Base-by-base conservation (phyloP, 495 filamentous ascomycete genomes). In the Talaromyces thailandensis region DNA sequence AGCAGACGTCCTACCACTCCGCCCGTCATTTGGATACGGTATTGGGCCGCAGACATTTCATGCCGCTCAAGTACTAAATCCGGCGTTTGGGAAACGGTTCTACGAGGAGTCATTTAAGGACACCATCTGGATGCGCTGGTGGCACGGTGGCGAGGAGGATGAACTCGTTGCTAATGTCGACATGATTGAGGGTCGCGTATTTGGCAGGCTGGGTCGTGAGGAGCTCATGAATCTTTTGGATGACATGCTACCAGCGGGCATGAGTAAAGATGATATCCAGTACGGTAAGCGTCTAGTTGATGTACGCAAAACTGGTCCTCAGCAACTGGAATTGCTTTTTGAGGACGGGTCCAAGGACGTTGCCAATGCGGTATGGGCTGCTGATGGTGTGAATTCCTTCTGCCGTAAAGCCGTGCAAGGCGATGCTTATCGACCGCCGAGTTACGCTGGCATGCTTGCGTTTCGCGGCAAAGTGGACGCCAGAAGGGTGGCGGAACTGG, bases 1-100 rank as follows among this genome's bases (percentile, higher is more conserved):
- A 23, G 40, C 59, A 4, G 59, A 61, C 28, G 43, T 52, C 14
- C 25, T 52, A 7, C 59, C 59, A 24, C 21, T 61, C 12, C 43
- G 59, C 52, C 40, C 59, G 8, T 61, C 59, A 16, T 61, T 61
- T 61, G 57, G 43, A 16, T 61, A 61, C 43, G 59, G 59, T 2
- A 32, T 61, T 23, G 59, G 59, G 4, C 43, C 59, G 11, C 59
- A 61, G 21, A 52, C 45, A 7, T 48, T 50, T 2, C 45, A 52
- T 35, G 43, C 59, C 4, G 26, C 28, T n/a, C 29, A 61, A 23
- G n/a, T 61, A 9, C 59, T 61, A 4, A 51, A 52, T 4, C 59
- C 24, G 3, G 59, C 50, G 18, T 14, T 61, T 52, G 40, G 43
- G 1, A 21, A 25, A 18, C 25, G 45, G n/a, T 23, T 50, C 3